A percentile compares a stretch with the other conserved stretches of the same genome.
phyloP scores from a whole-genome alignment of 1,284 basidiomycete species.

The Peniophora sp. region DNA sequence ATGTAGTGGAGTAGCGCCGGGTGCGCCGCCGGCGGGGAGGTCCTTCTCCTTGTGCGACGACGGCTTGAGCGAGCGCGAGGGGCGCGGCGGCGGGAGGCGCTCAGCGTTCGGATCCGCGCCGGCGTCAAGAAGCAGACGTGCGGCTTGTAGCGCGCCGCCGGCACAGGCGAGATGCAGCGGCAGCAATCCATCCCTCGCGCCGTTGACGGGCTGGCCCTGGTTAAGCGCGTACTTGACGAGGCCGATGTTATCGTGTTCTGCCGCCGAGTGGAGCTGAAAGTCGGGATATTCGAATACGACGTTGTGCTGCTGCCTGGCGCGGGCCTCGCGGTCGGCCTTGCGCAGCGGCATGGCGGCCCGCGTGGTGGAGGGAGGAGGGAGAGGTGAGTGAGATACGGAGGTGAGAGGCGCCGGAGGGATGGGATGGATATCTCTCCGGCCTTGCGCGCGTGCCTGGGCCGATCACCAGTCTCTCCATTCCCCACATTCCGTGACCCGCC shows the following conservation, averaged over 20 bases:
- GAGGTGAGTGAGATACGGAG: background rate
- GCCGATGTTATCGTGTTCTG: conserved; percentile 81
- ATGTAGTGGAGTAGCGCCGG: conserved; percentile 87
- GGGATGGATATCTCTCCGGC: background rate
- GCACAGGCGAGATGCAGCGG: conserved; percentile 88
- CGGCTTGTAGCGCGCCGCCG: conserved; percentile 79
- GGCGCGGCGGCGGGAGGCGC: conserved; percentile 75
- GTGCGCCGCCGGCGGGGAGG: conserved; percentile 67
- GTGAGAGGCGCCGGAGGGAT: background rate
- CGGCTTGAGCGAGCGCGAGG: conserved; percentile 54
- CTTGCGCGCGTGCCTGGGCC: too few relatives aligned
- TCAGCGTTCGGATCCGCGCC: conserved; percentile 93
- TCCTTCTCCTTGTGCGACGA: conserved; percentile 18
- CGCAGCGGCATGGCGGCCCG: background rate
- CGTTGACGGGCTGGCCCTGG: conserved; percentile 92
- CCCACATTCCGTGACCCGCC: too few relatives aligned
- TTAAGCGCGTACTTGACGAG: conserved; percentile 82
- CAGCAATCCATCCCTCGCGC: conserved; percentile 85
- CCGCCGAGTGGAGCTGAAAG: conserved; percentile 84
- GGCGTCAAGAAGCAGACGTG: conserved; percentile 77
- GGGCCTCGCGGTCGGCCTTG: conserved; percentile 3
- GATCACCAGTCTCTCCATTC: too few relatives aligned
- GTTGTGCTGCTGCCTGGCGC: conserved; percentile 2
- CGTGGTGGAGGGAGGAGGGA: background rate
- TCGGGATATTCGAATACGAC: conserved; percentile 37